Base-by-base conservation (phyloP, 2,329 filamentous ascomycete species). In the Fusarium sp. region DNA sequence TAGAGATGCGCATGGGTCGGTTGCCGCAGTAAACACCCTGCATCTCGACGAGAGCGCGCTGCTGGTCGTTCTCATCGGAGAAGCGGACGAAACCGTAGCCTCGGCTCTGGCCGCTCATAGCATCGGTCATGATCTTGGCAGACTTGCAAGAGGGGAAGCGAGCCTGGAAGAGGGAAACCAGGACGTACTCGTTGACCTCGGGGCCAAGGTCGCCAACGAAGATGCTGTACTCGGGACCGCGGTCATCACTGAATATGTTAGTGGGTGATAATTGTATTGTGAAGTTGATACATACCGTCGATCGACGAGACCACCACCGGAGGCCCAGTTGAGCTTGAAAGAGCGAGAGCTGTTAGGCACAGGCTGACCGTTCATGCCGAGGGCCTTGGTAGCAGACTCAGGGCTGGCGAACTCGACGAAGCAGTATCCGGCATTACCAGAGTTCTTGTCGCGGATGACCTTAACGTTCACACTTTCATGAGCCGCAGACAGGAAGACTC, bases 251-350 rank as follows among this genome's bases (percentile, higher is more conserved):
- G 49, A 43, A 48, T 4, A 30, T 28, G 49, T 68, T 49, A 62
- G 55, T 41, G 32, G 37, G 7, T 40, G 9, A 7, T 5, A 5
- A 30, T 23, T 1, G 20, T 4, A 27, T 53, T 30, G 27, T 23
- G 10, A 4, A 6, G 13, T 13, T 10, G 20, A 12, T 47, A 80
- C 88, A 79, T 84, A 93, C 92, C 93, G 92, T 80, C 96, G 92
- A 81, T 99, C 96, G 73, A 97, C 93, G 43, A 99, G 88, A 61
- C 96, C 96, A 78, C 96, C 96, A 73, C 96, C 96, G 72, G 94
- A 97, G 72, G 96, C 96, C 96, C 96, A 99, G 88, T 99, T 99
- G 66, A 99, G 90, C 87, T 98, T 98, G 88, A 99, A 99, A 50
- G 93, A 91, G 45, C 96, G 93, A 76, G 92, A 92, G 66, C 94